Evolutionary conservation across 306 rosid species (phyloP).

Genomic region (Prunus armeniaca): DNA sequence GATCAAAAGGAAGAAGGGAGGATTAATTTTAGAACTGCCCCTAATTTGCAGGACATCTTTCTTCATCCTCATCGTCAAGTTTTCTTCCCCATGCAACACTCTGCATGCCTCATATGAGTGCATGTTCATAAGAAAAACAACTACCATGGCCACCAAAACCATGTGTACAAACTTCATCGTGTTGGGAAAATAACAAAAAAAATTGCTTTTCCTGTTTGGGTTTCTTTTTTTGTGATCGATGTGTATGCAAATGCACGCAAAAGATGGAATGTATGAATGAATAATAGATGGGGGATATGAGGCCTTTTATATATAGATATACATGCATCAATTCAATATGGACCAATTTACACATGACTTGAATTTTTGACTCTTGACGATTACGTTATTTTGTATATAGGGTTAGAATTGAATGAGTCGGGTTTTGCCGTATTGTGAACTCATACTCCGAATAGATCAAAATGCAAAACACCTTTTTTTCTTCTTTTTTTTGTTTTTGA

Average conservation of each 20-base stretch:
- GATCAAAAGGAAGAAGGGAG: neutral
- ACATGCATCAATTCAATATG: too few species aligned
- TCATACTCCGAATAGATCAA: too few species aligned
- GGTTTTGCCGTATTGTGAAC: too few species aligned
- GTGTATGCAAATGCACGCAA: neutral
- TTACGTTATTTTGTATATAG: too few species aligned
- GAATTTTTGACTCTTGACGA: conserved; percentile 2
- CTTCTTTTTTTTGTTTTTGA: too few species aligned
- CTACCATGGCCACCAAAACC: neutral
- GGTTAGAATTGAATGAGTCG: conserved; percentile 7
- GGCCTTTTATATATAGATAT: neutral
- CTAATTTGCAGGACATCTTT: neutral
- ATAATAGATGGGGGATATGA: neutral
- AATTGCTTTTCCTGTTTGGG: neutral
- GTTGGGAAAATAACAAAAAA: neutral
- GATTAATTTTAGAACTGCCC: neutral
- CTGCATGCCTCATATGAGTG: neutral
- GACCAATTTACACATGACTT: neutral
- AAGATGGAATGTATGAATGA: neutral
- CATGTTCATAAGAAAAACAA: neutral
- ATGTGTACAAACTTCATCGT: conserved; percentile 1
- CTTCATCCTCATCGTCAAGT: neutral
- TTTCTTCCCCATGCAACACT: neutral
- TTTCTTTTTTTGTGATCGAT: neutral
- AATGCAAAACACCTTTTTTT: too few species aligned